Base-by-base conservation (phyloP, 108 stramenopile species). In the Cylindrotheca fusiformis region DNA sequence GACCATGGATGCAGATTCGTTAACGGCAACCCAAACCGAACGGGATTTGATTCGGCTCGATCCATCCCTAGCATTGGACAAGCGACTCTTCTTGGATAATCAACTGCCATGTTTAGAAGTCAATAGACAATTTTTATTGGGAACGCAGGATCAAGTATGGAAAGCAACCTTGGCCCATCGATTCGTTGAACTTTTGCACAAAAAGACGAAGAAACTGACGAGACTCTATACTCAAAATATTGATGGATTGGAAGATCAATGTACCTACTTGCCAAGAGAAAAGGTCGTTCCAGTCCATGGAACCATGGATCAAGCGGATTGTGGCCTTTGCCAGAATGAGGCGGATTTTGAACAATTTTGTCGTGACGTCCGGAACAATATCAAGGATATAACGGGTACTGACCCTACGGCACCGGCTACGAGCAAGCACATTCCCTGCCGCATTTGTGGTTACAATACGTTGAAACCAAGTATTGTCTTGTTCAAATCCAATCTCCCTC, bases 151-250 rank as follows among this genome's bases (percentile, higher is more conserved):
- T 46, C 52, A 52, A 51, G 33, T 62, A 28, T 94, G 91, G 90
- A 86, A 88, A 52, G 77, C 92, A 4, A 93, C 92, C 0, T 47
- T 91, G 45, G 80, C 87, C 1, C 96, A 97, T 80, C 79, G 86
- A 48, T 97, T 97, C 58, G 75, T 91, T 50, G 81, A 86, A 59
- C 59, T 91, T 24, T 61, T 95, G 20, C 86, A 92, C 30, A 64
- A 68, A 17, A 82, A 84, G 63, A 77, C 79, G 0, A 73, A 77
- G 3, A 67, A 91, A 59, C 69, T 98, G 19, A 55, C 90, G 30
- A 75, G 96, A 31, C 69, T 81, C 55, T 97, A 94, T 63, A 96
- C 96, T 6, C 97, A 98, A 71, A 98, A 98, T 67, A 96, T 98
- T 74, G 97, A 98, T 65, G 90, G 90, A 61, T 66, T 98, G 31